A percentile compares a stretch with the other conserved stretches of the same genome.
Conservation (phyloP, 805 yeast genomes). For the Candida parachauliodes region DNA sequence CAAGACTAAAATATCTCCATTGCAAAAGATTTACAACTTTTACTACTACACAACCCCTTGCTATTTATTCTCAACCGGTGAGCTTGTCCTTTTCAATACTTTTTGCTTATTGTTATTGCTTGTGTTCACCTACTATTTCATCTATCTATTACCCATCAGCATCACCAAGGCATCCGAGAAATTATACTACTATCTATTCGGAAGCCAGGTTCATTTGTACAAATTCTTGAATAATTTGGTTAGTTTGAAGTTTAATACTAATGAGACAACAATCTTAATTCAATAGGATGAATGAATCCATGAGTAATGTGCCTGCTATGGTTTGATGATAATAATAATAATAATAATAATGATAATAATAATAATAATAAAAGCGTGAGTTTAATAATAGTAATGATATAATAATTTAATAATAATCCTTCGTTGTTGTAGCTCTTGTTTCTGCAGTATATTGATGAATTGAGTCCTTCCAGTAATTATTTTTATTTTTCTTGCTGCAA, state of each 20-base stretch:
- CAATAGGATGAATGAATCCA: too few species aligned
- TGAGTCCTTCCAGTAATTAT: too few species aligned
- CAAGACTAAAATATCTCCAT: background rate
- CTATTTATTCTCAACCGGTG: constrained; percentile 25
- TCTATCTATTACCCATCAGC: constrained; percentile 12
- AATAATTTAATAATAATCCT: too few species aligned
- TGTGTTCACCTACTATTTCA: constrained; percentile 15
- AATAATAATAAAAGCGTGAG: too few species aligned
- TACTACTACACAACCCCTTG: constrained; percentile 27
- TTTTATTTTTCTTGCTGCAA: too few species aligned
- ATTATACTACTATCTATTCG: constrained; percentile 16
- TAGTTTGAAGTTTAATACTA: background rate
- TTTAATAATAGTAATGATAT: too few species aligned
- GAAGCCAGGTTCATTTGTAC: constrained; percentile 1
- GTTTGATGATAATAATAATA: too few species aligned
- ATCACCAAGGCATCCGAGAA: constrained; percentile 11
- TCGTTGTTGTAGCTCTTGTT: too few species aligned
- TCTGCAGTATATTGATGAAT: too few species aligned
- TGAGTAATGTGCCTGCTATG: too few species aligned
- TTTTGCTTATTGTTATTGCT: constrained; percentile 12
- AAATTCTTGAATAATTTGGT: constrained; percentile 1
- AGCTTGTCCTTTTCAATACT: constrained; percentile 18
- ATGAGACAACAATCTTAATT: background rate
- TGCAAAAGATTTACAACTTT: constrained; percentile 7
- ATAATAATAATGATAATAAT: too few species aligned